Conservation (phyloP, 192 early-diverging fungal species). For the Gonapodya sp. region DNA sequence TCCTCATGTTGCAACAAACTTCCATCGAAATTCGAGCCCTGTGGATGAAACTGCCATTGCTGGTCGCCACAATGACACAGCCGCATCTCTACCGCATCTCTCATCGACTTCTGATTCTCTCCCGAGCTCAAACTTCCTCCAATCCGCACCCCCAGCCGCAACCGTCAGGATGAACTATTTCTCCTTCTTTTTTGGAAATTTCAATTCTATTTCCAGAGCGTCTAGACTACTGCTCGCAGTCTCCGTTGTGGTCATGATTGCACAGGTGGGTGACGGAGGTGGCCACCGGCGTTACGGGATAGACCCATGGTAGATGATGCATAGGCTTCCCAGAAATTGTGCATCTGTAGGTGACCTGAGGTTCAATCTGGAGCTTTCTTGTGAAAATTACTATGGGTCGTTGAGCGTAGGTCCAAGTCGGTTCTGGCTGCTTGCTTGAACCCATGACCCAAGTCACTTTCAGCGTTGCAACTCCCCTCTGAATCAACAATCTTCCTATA, state of each 20-base stretch:
- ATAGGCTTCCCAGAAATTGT: no score
- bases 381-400: no score
- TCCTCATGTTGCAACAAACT: neutral
- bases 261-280: slow-evolving; percentile 22
- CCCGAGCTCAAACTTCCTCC: neutral
- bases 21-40: neutral
- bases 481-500: neutral
- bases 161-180: neutral
- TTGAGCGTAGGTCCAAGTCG: no score
- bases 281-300: no score
- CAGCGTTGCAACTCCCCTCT: neutral
- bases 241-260: slow-evolving; percentile 18
- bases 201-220: slow-evolving; percentile 21
- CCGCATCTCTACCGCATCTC: neutral
- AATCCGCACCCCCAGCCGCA: neutral
- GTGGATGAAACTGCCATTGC: neutral
- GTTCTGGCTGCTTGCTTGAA: neutral
- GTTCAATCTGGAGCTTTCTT: no score
- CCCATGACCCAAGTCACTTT: neutral
- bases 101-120: neutral
- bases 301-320: neutral
- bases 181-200: neutral
- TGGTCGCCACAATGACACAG: neutral
- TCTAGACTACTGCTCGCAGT: slow-evolving; percentile 28
- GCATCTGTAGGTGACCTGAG: no score